Evolutionary conservation across 2,329 filamentous ascomycete genomes (phyloP), one percentile per base, ranked within the genome.

Genomic region (Cordyceps cicadae): DNA sequence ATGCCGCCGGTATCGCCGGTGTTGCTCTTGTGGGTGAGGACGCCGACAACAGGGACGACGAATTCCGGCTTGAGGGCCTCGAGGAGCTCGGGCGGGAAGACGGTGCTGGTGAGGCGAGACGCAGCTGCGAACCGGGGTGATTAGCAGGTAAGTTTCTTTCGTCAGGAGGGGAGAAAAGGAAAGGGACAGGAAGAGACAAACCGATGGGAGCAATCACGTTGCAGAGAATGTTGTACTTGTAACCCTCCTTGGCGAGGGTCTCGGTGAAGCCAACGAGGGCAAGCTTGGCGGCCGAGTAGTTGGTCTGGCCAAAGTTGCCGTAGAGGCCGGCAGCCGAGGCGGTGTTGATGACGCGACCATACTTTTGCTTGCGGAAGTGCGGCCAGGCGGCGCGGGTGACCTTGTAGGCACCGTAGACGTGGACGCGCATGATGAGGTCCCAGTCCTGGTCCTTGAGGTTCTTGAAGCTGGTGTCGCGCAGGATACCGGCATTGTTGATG

Each of bases 311-410:
- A 71, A 97, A 97, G 78, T 86, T 94, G 70, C 94, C 94, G 74
- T 96, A 97, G 59, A 99, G 82, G 69, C 94, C 94, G 64, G 94
- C 92, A 61, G 92, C 92, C n/a, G 93, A 97, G 43, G 93, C 86
- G 26, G 94, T 97, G 82, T 95, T 97, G 79, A 99, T 96, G 67
- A 99, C 82, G 69, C 94, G 86, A 65, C 94, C 94, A 74, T 90
- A 99, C 85, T 97, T 97, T 79, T 99, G 94, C 80, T 97, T 97
- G 71, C 93, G 85, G 84, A 99, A 97, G 77, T 97, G 82, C 63
- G 93, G 92, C 93, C 94, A 99, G 57, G 94, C 94, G 64, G 94
- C 94, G 75, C 87, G 87, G 63, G 94, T 84, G 75, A 90, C 96
- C 85, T 96, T 97, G 83, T 96, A 99, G 70, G 92, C 88, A 68